Evolutionary conservation across 2,329 filamentous ascomycete genomes (phyloP).

Genomic region (Fusarium sp.): DNA sequence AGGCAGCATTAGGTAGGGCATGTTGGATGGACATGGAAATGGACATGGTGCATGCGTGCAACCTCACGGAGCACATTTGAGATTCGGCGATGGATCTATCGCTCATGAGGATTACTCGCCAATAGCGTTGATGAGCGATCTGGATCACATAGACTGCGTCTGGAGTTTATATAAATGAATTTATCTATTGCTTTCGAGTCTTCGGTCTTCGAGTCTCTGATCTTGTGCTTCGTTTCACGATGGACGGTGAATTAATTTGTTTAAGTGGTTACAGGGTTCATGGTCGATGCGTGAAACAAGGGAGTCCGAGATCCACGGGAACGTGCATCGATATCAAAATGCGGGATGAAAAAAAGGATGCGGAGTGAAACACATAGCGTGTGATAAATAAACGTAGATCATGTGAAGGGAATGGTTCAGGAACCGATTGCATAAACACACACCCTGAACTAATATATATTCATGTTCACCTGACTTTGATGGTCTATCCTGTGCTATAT

Average conservation of each 20-base stretch:
- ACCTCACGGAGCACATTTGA: slow-evolving; percentile 39
- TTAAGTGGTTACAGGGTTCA: slow-evolving; percentile 16
- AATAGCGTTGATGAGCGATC: slow-evolving; percentile 37
- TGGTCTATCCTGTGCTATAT: not conserved
- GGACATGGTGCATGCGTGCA: slow-evolving; percentile 35
- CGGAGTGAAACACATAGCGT: slow-evolving; percentile 16
- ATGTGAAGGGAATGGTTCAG: slow-evolving; percentile 21
- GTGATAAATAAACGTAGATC: slow-evolving; percentile 20
- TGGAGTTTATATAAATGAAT: slow-evolving; percentile 27
- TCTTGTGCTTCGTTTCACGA: slow-evolving; percentile 1
- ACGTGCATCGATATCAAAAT: slow-evolving; percentile 22
- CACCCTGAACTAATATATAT: slow-evolving; percentile 21
- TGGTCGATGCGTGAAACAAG: slow-evolving; percentile 30
- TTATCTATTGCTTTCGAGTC: not conserved
- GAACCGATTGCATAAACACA: slow-evolving; percentile 19
- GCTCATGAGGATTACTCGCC: slow-evolving; percentile 10
- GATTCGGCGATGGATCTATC: slow-evolving; percentile 25
- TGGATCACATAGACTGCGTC: slow-evolving; percentile 31
- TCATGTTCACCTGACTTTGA: slow-evolving; percentile 18
- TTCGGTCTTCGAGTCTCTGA: not conserved
- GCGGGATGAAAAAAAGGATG: slow-evolving; percentile 39
- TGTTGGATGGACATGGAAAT: slow-evolving; percentile 29
- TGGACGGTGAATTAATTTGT: not conserved
- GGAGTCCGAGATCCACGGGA: slow-evolving; percentile 23
- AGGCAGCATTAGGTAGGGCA: slow-evolving; percentile 30